Percentiles rank a stretch among this genome's conserved stretches.
Evolutionary conservation across 1,139 yeast species (phyloP).

Genomic region (Taiozyma sp.): DNA sequence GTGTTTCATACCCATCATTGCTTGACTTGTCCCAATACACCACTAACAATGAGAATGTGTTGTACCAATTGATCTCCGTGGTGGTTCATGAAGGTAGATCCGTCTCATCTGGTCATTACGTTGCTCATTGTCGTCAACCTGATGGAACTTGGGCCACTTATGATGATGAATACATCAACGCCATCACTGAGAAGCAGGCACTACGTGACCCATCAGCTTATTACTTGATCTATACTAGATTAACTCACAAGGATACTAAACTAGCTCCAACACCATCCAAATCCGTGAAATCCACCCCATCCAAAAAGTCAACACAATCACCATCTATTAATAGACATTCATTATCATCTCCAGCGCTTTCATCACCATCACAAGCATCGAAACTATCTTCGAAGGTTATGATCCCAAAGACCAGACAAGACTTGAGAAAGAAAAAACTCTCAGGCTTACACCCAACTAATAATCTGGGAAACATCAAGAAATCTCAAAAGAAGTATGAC

Average conservation of each 20-base stretch:
- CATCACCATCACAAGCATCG: conserved; percentile 1
- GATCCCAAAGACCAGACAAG: conserved; percentile 2
- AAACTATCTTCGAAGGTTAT: not conserved
- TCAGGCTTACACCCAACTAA: conserved; percentile 19
- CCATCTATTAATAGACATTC: not conserved
- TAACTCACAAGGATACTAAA: conserved; percentile 44
- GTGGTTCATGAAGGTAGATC: conserved; percentile 95
- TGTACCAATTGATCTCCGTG: conserved; percentile 76
- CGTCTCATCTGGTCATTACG: conserved; percentile 88
- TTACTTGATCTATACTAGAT: conserved; percentile 75
- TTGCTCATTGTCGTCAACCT: conserved; percentile 88
- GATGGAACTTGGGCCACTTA: conserved; percentile 90
- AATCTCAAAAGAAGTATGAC: conserved; percentile 16
- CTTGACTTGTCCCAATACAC: conserved; percentile 71
- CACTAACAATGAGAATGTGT: conserved; percentile 41
- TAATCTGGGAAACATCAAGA: conserved; percentile 18
- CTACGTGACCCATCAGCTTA: conserved; percentile 85
- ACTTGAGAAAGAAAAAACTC: conserved; percentile 10
- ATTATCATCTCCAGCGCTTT: not conserved
- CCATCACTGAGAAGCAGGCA: conserved; percentile 68
- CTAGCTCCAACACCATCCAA: not conserved
- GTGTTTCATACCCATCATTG: conserved; percentile 73
- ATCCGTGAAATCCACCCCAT: not conserved
- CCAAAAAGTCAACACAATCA: conserved; percentile 1
- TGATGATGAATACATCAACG: conserved; percentile 86